Conservation (phyloP, 768 basidiomycete genomes). For the Lyophyllum semitale region DNA sequence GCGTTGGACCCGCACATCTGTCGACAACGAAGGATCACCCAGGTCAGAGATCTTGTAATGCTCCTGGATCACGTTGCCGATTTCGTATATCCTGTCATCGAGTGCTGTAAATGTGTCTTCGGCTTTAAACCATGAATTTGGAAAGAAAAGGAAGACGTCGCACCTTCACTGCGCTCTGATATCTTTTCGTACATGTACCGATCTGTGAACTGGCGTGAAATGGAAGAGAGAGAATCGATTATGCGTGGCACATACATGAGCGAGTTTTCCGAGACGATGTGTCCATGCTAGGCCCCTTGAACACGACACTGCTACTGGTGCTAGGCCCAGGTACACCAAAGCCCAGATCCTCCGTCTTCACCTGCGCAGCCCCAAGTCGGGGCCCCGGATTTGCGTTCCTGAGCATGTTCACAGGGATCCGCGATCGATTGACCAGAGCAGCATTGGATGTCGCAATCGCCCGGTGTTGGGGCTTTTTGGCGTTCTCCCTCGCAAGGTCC, state of each 20-base stretch:
- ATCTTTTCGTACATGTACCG: slow-evolving; percentile 96
- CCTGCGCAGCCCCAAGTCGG: slow-evolving; percentile 19
- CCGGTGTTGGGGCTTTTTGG: slow-evolving; percentile 33
- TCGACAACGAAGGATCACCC: slow-evolving; percentile 63
- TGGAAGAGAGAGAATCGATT: neutral
- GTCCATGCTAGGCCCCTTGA: slow-evolving; percentile 41
- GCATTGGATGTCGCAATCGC: slow-evolving; percentile 25
- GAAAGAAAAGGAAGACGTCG: slow-evolving; percentile 8
- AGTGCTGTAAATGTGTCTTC: slow-evolving; percentile 49
- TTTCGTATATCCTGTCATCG: slow-evolving; percentile 86
- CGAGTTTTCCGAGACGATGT: slow-evolving; percentile 43
- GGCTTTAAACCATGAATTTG: neutral
- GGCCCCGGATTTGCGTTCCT: slow-evolving; percentile 19
- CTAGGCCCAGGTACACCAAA: slow-evolving; percentile 25
- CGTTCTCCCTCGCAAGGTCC: slow-evolving; percentile 35
- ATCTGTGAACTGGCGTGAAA: slow-evolving; percentile 41
- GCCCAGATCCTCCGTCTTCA: slow-evolving; percentile 40
- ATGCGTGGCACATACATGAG: slow-evolving; percentile 49
- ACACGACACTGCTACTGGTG: slow-evolving; percentile 31
- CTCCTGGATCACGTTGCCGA: slow-evolving; percentile 69
- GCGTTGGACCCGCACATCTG: slow-evolving; percentile 36
- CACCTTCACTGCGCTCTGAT: slow-evolving; percentile 82
- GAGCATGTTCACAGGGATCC: slow-evolving; percentile 28
- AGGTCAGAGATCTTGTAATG: slow-evolving; percentile 76
- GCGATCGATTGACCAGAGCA: slow-evolving; percentile 35